Conservation (phyloP, 805 yeast genomes). For the Candida taoyuanica region DNA sequence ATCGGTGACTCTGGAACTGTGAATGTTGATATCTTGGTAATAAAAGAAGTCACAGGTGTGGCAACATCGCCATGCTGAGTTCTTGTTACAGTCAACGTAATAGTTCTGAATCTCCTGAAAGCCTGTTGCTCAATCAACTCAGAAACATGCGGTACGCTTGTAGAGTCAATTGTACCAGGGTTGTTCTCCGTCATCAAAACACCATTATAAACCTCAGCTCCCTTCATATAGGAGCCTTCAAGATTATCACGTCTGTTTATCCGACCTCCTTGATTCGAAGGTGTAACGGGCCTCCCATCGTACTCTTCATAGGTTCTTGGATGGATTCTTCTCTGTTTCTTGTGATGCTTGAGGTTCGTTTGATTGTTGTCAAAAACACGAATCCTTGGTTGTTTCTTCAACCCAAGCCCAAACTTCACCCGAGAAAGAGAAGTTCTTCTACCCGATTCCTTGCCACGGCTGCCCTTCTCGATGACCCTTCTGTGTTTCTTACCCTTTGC, state of each 20-base stretch:
- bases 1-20: background rate
- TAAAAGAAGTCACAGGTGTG: background rate
- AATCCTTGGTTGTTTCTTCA: constrained; percentile 2
- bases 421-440: constrained; percentile 4
- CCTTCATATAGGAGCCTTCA: constrained; percentile 1
- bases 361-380: constrained; percentile 6
- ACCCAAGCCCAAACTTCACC: constrained; percentile 3
- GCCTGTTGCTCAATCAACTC: no score
- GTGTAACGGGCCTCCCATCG: background rate
- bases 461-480: background rate
- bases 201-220: constrained; percentile 2
- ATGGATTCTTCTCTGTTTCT: background rate
- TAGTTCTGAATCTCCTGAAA: constrained; percentile 5
- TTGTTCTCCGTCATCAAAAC: background rate
- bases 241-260: background rate
- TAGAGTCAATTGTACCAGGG: background rate
- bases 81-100: constrained; percentile 5
- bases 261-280: background rate
- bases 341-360: background rate
- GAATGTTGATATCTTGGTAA: background rate
- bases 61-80: background rate
- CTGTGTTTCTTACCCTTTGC: constrained; percentile 8
- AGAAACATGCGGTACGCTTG: no score
- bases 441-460: constrained; percentile 1
- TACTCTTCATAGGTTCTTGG: background rate